A percentile compares a stretch with the other conserved stretches of the same genome.
Conservation (phyloP, 495 filamentous ascomycete genomes). For the Hypoxylon lienhwacheense region DNA sequence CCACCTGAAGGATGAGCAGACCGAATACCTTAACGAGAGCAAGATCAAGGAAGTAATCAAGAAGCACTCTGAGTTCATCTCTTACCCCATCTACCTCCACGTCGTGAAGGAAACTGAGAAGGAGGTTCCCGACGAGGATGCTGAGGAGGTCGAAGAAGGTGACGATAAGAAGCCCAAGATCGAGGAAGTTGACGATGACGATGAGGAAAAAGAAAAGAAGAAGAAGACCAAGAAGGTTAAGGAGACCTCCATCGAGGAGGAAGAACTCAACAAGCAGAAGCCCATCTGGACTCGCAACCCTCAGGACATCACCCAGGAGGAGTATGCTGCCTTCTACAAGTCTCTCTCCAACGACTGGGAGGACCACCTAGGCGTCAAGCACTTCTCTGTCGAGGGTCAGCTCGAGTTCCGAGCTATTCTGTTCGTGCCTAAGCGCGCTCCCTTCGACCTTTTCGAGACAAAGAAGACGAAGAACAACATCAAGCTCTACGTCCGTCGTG, state of each 20-base stretch:
- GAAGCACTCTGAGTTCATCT: constrained; percentile 99
- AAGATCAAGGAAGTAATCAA: constrained; percentile 99
- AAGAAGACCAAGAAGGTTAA: constrained; percentile 99
- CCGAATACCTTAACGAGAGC: constrained; percentile 95
- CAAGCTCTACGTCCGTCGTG: constrained; percentile 99
- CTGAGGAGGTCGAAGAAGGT: constrained; percentile 65
- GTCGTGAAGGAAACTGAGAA: constrained; percentile 98
- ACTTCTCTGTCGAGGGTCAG: constrained; percentile 99
- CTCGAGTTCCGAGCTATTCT: constrained; percentile 99
- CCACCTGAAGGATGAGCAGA: constrained; percentile 98
- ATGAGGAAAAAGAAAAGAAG: constrained; percentile 86
- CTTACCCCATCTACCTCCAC: constrained; percentile 99
- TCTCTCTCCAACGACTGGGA: constrained; percentile 99
- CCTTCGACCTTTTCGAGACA: constrained; percentile 99
- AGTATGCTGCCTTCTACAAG: constrained; percentile 99
- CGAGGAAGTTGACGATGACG: constrained; percentile 75
- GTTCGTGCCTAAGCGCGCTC: constrained; percentile 98
- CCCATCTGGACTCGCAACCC: constrained; percentile 99
- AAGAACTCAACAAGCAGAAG: constrained; percentile 99
- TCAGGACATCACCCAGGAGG: constrained; percentile 90
- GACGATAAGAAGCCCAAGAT: constrained; percentile 84
- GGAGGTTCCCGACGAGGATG: constrained; percentile 97
- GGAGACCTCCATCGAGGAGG: constrained; percentile 97
- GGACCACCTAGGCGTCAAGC: constrained; percentile 98
- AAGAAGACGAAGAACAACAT: constrained; percentile 99